phyloP scores from a whole-genome alignment of 2,329 filamentous ascomycete genomes.

The Hypoxylon sp. region DNA sequence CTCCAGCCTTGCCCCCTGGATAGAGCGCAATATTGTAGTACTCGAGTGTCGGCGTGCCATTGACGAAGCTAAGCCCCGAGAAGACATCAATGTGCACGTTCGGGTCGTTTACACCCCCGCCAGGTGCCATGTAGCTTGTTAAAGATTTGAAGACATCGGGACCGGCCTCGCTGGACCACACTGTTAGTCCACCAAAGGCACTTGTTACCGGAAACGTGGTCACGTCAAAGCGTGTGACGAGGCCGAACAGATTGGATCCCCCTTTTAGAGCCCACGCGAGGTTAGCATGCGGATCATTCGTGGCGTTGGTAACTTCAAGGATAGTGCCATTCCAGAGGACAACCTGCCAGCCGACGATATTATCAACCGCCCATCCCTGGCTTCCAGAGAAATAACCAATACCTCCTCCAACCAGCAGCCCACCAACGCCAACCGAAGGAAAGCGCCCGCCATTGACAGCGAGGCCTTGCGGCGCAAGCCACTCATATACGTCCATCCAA shows the following conservation, averaged over 20 bases:
- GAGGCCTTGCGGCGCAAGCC: constrained; percentile 28
- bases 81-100: constrained; percentile 30
- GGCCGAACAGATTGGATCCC: constrained; percentile 56
- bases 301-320: constrained; percentile 38
- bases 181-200: constrained; percentile 22
- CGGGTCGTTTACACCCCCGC: constrained; percentile 35
- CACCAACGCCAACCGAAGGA: constrained; percentile 40
- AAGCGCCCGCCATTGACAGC: constrained; percentile 40
- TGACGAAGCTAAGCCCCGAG: constrained; percentile 19
- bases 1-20: constrained; percentile 14
- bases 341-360: constrained; percentile 51
- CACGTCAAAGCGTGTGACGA: constrained; percentile 48
- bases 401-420: constrained; percentile 41
- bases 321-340: constrained; percentile 49
- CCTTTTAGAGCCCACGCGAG: constrained; percentile 57
- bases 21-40: constrained; percentile 24
- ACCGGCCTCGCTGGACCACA: constrained; percentile 16
- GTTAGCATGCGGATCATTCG: constrained; percentile 48
- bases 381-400: constrained; percentile 31
- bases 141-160: constrained; percentile 21
- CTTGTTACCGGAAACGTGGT: constrained; percentile 38
- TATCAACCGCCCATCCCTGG: constrained; percentile 52
- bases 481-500: constrained; percentile 40
- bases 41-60: constrained; percentile 14
- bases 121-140: constrained; percentile 29